phyloP scores from a whole-genome alignment of 1,139 yeast species.

The Suhomyces guaymorum region DNA sequence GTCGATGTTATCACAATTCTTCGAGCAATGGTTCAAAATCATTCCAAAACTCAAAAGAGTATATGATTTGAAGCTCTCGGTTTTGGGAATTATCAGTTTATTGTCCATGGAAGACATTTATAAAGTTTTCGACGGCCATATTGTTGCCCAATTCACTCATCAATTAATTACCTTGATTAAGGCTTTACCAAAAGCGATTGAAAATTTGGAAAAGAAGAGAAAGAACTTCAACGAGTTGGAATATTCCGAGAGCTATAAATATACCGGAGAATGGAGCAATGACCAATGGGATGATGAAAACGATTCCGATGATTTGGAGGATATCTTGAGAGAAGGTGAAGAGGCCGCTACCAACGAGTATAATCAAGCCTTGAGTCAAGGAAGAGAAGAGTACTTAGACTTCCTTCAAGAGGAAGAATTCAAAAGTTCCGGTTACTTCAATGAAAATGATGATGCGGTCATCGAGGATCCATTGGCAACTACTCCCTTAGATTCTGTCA shows the following conservation, averaged over 20 bases:
- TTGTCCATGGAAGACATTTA: constrained; percentile 30
- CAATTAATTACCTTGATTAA: constrained; percentile 53
- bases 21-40: constrained; percentile 66
- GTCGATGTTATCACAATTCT: constrained; percentile 50
- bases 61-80: constrained; percentile 75
- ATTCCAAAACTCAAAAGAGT: constrained; percentile 67
- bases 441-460: constrained; percentile 55
- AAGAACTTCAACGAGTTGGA: constrained; percentile 48
- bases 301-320: constrained; percentile 32
- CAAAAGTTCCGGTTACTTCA: constrained; percentile 39
- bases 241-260: constrained; percentile 13
- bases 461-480: constrained; percentile 81
- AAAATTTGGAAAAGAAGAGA: constrained; percentile 61
- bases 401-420: constrained; percentile 46
- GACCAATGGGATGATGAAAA: constrained; percentile 21
- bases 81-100: constrained; percentile 65
- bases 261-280: constrained; percentile 13
- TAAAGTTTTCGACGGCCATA: constrained; percentile 20
- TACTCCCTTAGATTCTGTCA: constrained; percentile 72
- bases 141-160: constrained; percentile 38
- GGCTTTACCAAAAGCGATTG: constrained; percentile 70
- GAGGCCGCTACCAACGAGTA: constrained; percentile 25
- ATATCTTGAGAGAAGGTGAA: constrained; percentile 20
- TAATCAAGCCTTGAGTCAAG: constrained; percentile 39
- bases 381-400: constrained; percentile 46